Evolutionary conservation across 208 protist species (phyloP).

Genomic region (Acanthamoeba healyi): DNA sequence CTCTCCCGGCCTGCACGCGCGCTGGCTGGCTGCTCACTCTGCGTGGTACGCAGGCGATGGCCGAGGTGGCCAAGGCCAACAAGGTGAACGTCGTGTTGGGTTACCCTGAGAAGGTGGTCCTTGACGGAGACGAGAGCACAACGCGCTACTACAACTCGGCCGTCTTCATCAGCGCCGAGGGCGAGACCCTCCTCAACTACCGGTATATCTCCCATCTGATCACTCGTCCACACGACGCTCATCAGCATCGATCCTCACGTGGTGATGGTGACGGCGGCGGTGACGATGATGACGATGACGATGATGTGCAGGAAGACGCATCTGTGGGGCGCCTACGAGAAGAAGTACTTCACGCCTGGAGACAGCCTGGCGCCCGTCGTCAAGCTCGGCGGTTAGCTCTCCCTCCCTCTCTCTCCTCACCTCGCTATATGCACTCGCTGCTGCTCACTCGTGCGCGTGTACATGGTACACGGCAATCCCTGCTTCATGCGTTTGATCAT

Average conservation of each 20-base stretch:
- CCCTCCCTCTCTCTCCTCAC: too few species aligned
- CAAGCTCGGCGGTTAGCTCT: background rate
- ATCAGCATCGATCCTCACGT: background rate
- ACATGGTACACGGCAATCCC: background rate
- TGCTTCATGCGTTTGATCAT: too few species aligned
- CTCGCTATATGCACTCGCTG: background rate
- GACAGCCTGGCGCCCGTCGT: background rate
- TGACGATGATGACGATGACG: background rate
- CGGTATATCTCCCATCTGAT: background rate
- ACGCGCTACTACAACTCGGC: slow-evolving; percentile 16
- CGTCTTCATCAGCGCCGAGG: slow-evolving; percentile 11
- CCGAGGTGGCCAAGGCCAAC: background rate
- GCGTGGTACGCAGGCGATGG: background rate
- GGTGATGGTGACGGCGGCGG: background rate
- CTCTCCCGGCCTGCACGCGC: background rate
- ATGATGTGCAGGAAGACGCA: background rate
- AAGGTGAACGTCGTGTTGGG: background rate
- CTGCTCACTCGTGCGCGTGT: background rate
- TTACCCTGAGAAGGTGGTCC: background rate
- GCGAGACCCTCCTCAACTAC: slow-evolving; percentile 3
- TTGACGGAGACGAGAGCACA: background rate
- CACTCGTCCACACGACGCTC: background rate
- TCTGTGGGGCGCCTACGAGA: slow-evolving; percentile 25
- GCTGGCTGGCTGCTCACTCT: too few species aligned
- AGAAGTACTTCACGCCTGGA: slow-evolving; percentile 29